Conservation (phyloP, 2,329 filamentous ascomycete genomes). For the Coniochaeta hoffmannii region DNA sequence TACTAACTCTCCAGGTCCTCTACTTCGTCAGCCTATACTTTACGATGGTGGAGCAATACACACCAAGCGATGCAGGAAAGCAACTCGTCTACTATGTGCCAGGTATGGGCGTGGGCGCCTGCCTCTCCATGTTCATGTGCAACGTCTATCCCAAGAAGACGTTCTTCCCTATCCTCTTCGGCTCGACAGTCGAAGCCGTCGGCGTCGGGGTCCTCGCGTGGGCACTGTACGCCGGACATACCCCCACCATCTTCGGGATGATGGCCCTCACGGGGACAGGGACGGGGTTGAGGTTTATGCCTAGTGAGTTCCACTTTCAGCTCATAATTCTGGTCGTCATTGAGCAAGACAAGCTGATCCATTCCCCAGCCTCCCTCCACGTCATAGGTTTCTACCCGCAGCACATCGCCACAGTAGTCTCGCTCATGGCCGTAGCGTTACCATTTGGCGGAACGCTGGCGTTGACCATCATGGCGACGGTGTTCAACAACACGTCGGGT, state of each 20-base stretch:
- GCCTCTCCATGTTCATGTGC: constrained; percentile 48
- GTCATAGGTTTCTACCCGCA: constrained; percentile 54
- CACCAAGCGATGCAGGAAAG: constrained; percentile 39
- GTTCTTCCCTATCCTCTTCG: constrained; percentile 48
- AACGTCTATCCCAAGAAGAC: constrained; percentile 57
- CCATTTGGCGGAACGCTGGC: constrained; percentile 59
- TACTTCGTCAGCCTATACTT: constrained; percentile 67
- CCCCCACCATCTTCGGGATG: constrained; percentile 53
- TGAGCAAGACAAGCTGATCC: not conserved
- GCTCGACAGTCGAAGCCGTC: constrained; percentile 46
- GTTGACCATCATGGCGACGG: constrained; percentile 59
- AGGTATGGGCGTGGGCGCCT: constrained; percentile 53
- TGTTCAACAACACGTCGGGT: constrained; percentile 51
- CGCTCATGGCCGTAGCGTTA: constrained; percentile 49
- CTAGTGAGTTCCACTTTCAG: not conserved
- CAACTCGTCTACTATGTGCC: constrained; percentile 58
- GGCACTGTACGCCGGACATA: constrained; percentile 42
- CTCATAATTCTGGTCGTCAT: not conserved
- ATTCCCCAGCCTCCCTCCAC: constrained; percentile 42
- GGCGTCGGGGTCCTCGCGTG: constrained; percentile 52
- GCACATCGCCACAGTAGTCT: constrained; percentile 50
- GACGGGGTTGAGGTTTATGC: not conserved
- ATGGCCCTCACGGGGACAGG: constrained; percentile 50
- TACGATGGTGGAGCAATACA: constrained; percentile 49
- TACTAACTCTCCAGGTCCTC: constrained; percentile 25